These are phyloP conservation scores for Scutellaria galericulata DNA, from an alignment of 257 asterid species.

Conservation along the genomic window DNA sequence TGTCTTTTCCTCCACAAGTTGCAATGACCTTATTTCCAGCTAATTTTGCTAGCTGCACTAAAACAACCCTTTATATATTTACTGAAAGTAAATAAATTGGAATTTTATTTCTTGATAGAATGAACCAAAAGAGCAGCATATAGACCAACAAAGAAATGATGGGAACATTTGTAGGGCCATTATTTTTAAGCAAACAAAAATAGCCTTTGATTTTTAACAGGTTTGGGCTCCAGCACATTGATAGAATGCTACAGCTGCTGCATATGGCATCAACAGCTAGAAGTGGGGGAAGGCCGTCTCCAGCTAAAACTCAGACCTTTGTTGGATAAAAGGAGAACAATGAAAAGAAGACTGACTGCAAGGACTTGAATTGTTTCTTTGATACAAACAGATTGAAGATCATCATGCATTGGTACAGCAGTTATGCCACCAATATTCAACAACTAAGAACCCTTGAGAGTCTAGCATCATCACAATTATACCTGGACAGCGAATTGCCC, in stretches of 20 bases:
- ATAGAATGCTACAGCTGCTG: slow-evolving; percentile 22
- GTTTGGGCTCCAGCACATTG: background rate
- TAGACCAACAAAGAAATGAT: slow-evolving; percentile 15
- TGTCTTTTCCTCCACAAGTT: slow-evolving; percentile 91
- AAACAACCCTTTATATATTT: slow-evolving; percentile 33
- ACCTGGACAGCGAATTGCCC: slow-evolving; percentile 99
- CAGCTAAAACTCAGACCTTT: slow-evolving; percentile 4
- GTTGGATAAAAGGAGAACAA: background rate
- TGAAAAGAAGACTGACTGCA: slow-evolving; percentile 12
- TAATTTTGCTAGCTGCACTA: slow-evolving; percentile 84
- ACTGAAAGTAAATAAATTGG: background rate
- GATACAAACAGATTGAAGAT: slow-evolving; percentile 13
- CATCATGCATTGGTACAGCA: background rate
- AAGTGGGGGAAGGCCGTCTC: slow-evolving; percentile 1
- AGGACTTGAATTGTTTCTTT: slow-evolving; percentile 16
- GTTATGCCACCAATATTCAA: slow-evolving; percentile 21
- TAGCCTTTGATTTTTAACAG: background rate
- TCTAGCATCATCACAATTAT: slow-evolving; percentile 29
- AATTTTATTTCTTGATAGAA: slow-evolving; percentile 4
- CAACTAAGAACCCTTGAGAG: slow-evolving; percentile 8
- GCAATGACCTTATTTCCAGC: slow-evolving; percentile 93
- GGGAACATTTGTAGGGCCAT: slow-evolving; percentile 14
- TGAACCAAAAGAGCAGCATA: slow-evolving; percentile 3
- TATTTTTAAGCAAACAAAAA: background rate
- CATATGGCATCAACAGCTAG: slow-evolving; percentile 6